Evolutionary conservation across 768 basidiomycete genomes (phyloP).

Genomic region (Asterophora lycoperdoides): DNA sequence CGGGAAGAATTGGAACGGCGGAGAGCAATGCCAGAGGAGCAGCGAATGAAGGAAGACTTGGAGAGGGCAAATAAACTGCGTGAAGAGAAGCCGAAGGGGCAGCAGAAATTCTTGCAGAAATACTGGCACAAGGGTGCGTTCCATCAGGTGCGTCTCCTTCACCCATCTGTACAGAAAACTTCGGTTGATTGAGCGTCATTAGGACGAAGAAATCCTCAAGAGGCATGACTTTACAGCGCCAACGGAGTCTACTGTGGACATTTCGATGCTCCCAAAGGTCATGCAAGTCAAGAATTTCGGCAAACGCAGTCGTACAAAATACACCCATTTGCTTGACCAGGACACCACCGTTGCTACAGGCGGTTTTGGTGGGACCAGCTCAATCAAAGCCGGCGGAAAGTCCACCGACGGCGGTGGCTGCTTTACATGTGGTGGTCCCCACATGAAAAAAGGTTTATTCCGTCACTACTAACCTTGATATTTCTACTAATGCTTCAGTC

Average conservation of each 20-base stretch:
- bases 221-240: constrained; percentile 86
- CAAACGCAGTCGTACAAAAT: constrained; percentile 89
- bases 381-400: constrained; percentile 53
- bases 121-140: constrained; percentile 99
- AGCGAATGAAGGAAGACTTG: constrained; percentile 87
- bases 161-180: neutral
- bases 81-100: constrained; percentile 85
- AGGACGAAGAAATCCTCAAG: constrained; percentile 84
- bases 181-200: neutral
- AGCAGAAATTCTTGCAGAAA: constrained; percentile 93
- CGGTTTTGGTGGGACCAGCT: constrained; percentile 60
- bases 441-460: constrained; percentile 78
- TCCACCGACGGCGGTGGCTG: constrained; percentile 66
- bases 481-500: too few relatives aligned
- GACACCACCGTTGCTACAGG: constrained; percentile 71
- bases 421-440: constrained; percentile 91
- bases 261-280: constrained; percentile 84
- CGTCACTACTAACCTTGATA: neutral
- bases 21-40: constrained; percentile 89
- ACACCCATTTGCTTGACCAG: constrained; percentile 93
- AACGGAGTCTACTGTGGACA: constrained; percentile 83
- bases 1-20: constrained; percentile 89
- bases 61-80: constrained; percentile 79
- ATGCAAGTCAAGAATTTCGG: constrained; percentile 98
- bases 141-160: constrained; percentile 63